Evolutionary conservation across 2,329 filamentous ascomycete genomes (phyloP), one percentile per base, ranked within the genome.

Genomic region (Trichoderma endophyticum): DNA sequence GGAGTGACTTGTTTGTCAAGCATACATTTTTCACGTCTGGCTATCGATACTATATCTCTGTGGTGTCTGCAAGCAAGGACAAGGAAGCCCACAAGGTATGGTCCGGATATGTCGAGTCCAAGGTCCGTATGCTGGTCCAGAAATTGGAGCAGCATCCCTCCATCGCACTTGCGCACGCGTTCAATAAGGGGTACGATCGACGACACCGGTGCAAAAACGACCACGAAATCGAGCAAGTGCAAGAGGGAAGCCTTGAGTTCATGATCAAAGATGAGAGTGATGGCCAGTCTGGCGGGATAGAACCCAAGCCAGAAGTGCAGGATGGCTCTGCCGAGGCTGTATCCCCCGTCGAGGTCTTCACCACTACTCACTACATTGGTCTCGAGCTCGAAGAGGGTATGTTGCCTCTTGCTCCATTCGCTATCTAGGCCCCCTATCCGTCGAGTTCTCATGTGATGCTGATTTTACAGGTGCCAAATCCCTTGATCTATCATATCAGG

Each of bases 41-140:
- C 75, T 97, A 97, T 85, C 97, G 97, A 81, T 98, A 98, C 81
- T 99, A 98, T 80, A 89, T 99, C 69, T 93, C 92, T 67, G 91
- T 99, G 71, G 92, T 95, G 63, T 90, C 94, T 18, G 91, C 93
- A 1, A 95, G 93, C 80, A 92, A 89, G 73, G 92, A 90, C 36
- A 94, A 95, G 79, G 94, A 97, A 76, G 90, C 92, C 1, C 93
- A 97, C 78, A 91, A 93, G 70, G 88, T 91, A 2, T 98, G 95
- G 93, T 93, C 93, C 21, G 96, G 96, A 51, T 90, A 95, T 67
- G 93, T 99, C 4, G 94, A 98, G 81, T 98, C 96, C 18, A 98
- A 97, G 81, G 90, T 98, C 56, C 90, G 96, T 76, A 87, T 95
- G 76, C 87, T 99, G 18, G 93, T 98, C 18, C 89, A 91, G 75